These are phyloP conservation scores for Didymella exigua DNA, from an alignment of 2,329 filamentous ascomycete species.

Conservation along the genomic window DNA sequence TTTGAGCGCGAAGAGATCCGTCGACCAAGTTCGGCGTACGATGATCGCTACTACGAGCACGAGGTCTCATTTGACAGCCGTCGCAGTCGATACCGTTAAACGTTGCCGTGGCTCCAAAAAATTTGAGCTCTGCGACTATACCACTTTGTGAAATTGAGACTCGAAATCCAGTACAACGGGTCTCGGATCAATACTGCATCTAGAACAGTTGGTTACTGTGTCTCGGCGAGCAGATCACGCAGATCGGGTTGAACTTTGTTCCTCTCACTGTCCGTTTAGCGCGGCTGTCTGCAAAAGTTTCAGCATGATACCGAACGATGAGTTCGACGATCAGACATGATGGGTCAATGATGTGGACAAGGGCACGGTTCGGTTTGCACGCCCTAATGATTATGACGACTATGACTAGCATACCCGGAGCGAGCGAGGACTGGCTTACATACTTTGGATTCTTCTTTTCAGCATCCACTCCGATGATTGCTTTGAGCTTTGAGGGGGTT, in stretches of 20 bases:
- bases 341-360: slow-evolving; percentile 26
- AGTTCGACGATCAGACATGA: slow-evolving; percentile 29
- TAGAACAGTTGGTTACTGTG: slow-evolving; percentile 17
- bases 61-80: slow-evolving; percentile 68
- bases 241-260: background rate
- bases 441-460: slow-evolving; percentile 20
- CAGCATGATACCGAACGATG: slow-evolving; percentile 38
- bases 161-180: slow-evolving; percentile 9
- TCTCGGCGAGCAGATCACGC: slow-evolving; percentile 22
- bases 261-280: background rate
- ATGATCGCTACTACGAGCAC: slow-evolving; percentile 69
- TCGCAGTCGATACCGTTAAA: slow-evolving; percentile 46
- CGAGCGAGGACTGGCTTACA: slow-evolving; percentile 27
- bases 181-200: slow-evolving; percentile 16
- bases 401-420: slow-evolving; percentile 45
- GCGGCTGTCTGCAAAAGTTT: slow-evolving; percentile 29
- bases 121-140: background rate
- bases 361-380: slow-evolving; percentile 29
- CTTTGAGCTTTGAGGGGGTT: background rate
- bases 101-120: slow-evolving; percentile 2
- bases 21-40: slow-evolving; percentile 58
- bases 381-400: slow-evolving; percentile 44
- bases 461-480: slow-evolving; percentile 6
- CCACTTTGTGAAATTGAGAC: slow-evolving; percentile 4
- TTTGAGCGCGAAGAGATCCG: slow-evolving; percentile 64